Conservation (phyloP, 768 basidiomycete species). For the Leccinum longicurvipes region DNA sequence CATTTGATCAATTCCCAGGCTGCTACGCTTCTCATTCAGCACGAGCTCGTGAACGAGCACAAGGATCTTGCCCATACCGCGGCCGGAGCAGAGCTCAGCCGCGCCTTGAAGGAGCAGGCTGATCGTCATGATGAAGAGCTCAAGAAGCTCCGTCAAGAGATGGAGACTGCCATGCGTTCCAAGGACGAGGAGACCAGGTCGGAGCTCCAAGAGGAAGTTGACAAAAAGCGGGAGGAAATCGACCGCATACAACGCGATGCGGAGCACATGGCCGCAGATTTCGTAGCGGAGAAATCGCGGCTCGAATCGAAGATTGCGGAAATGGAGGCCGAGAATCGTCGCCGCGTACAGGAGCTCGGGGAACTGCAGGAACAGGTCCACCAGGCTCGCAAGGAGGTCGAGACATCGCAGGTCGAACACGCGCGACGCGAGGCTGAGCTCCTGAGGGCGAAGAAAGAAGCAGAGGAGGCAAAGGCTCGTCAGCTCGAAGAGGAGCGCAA, state of each 20-base stretch:
- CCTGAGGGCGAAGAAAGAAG: slow-evolving; percentile 21
- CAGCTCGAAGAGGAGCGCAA: slow-evolving; percentile 32
- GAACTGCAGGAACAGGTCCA: slow-evolving; percentile 29
- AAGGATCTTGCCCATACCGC: slow-evolving; percentile 49
- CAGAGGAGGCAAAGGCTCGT: slow-evolving; percentile 28
- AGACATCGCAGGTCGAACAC: slow-evolving; percentile 28
- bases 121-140: slow-evolving; percentile 48
- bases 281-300: slow-evolving; percentile 35
- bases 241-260: slow-evolving; percentile 39
- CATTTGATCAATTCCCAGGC: slow-evolving; percentile 41
- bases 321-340: slow-evolving; percentile 28
- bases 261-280: slow-evolving; percentile 38
- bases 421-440: slow-evolving; percentile 28
- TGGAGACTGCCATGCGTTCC: slow-evolving; percentile 40
- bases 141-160: slow-evolving; percentile 42
- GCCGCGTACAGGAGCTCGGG: slow-evolving; percentile 15
- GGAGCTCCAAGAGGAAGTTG: slow-evolving; percentile 45
- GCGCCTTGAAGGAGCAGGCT: slow-evolving; percentile 47
- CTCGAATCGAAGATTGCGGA: slow-evolving; percentile 27
- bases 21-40: slow-evolving; percentile 48
- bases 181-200: slow-evolving; percentile 46
- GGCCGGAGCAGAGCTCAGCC: slow-evolving; percentile 51
- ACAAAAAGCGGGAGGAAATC: slow-evolving; percentile 43
- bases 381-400: slow-evolving; percentile 26
- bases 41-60: slow-evolving; percentile 50